Evolutionary conservation across 2,329 filamentous ascomycete species (phyloP), one percentile per base, ranked within the genome.

Genomic region (Beauveria sp.): DNA sequence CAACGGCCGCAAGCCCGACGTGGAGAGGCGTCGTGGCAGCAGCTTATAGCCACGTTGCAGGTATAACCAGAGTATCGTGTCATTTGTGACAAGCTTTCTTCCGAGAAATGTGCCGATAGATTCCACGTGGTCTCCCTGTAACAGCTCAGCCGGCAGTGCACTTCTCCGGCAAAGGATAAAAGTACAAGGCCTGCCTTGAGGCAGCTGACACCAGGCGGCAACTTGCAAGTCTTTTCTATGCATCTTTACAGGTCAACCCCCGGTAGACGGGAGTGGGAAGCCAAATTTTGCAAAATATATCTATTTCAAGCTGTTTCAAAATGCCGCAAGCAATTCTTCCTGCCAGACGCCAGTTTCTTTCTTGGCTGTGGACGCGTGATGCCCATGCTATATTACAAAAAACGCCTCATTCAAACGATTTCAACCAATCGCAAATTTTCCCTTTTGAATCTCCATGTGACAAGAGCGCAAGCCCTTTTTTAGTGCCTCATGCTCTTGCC

Each of bases 401-500:
- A 52, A 40, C 50, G 30, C 50, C 50, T 20, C 50, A 40, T 20
- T 16, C 12, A 34, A 34, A 34, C 28, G 26, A 40, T 26, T 16
- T 16, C 9, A 40, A 40, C n/a, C 30, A 26, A 22, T 8, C n/a
- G 22, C 30, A 40, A 22, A 9, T 16, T 22, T 14, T 20, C 9
- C 9, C 20, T 22, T 26, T 26, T 26, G 6, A 22, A 3, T n/a
- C 4, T 26, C 20, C 14, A 42, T 26, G 14, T 54, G 30, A 53
- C 34, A n/a, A n/a, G 5, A 14, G 5, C 18, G 8, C n/a, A 2
- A 18, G 12, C 10, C 12, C 12, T 5, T 38, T 34, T 38, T 66
- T 67, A 79, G 16, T 73, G 70, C 43, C 70, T 74, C 87, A 91
- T 91, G 16, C 79, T 80, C 81, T 91, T 92, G 43, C 90, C 90